These are phyloP conservation scores for Fusarium oxysporum DNA, from an alignment of 2,329 filamentous ascomycete genomes.

Conservation along the genomic window DNA sequence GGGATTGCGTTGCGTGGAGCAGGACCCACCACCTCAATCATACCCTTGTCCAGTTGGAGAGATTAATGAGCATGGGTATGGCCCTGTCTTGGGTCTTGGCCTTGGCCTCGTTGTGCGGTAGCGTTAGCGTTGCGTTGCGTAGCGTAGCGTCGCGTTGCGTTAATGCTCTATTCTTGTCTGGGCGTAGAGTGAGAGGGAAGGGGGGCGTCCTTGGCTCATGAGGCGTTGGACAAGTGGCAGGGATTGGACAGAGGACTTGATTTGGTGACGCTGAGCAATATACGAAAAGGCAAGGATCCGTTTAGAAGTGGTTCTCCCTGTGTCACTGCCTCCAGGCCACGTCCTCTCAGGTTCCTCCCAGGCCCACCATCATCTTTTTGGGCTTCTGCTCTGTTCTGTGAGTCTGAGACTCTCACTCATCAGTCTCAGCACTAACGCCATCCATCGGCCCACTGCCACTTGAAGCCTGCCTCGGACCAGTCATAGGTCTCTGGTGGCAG, in stretches of 20 bases:
- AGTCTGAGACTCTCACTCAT: slow-evolving; percentile 12
- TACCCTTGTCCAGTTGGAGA: slow-evolving; percentile 48
- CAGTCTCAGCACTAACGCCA: slow-evolving; percentile 48
- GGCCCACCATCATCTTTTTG: slow-evolving; percentile 40
- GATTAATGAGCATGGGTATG: slow-evolving; percentile 51
- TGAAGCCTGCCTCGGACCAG: slow-evolving; percentile 13
- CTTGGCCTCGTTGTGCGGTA: slow-evolving; percentile 49
- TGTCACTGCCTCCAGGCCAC: slow-evolving; percentile 45
- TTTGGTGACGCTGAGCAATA: slow-evolving; percentile 62
- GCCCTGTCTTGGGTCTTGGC: slow-evolving; percentile 47
- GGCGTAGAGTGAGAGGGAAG: slow-evolving; percentile 27
- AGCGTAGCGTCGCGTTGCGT: slow-evolving; percentile 10
- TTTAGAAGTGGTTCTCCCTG: slow-evolving; percentile 56
- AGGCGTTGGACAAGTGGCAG: slow-evolving; percentile 47
- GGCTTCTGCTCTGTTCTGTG: slow-evolving; percentile 11
- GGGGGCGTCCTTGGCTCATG: slow-evolving; percentile 48
- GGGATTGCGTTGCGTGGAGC: slow-evolving; percentile 56
- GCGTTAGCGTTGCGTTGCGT: slow-evolving; percentile 21
- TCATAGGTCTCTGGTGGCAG: slow-evolving; percentile 35
- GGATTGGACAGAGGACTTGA: slow-evolving; percentile 43
- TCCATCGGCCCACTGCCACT: slow-evolving; percentile 46
- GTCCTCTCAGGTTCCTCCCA: slow-evolving; percentile 29
- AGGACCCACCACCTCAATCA: slow-evolving; percentile 37
- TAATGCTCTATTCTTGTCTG: slow-evolving; percentile 58
- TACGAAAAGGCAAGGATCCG: slow-evolving; percentile 59